Evolutionary conservation across 2,329 filamentous ascomycete genomes (phyloP), one percentile per base, ranked within the genome.

Genomic region (Beauveria asiatica): DNA sequence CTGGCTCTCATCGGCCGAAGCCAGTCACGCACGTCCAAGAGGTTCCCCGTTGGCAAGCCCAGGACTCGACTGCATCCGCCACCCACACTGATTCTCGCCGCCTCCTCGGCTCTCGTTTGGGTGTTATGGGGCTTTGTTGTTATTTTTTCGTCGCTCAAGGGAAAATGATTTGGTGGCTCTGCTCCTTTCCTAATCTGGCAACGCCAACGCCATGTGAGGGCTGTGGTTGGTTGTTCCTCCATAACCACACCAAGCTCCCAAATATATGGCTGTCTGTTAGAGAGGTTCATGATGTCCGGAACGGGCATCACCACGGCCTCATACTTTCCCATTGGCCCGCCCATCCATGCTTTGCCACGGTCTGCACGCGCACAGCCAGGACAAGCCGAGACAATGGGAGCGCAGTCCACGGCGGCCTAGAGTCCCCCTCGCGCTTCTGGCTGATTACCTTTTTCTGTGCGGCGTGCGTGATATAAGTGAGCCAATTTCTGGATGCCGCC

Each of bases 221-320:
- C 58, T 60, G 58, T 60, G 58, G 52, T 50, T 60, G 58, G 58
- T 60, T 55, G 58, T 60, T 37, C 46, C 58, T 60, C 58, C 33
- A 56, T 60, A 60, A 60, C 58, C 58, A 27, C 51, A 4, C 58
- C 58, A 37, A 60, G 51, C 58, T 56, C 52, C 16, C n/a, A n/a
- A n/a, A 55, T 19, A 60, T 60, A 60, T 60, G 58, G 52, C 33
- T 44, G 46, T 60, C 58, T 60, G 58, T 60, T 60, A 60, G 33
- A 25, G 58, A 60, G 58, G 58, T 60, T 60, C 58, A 56, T 60
- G 21, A 33, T 27, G 23, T 17, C 55, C 46, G 42, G 30, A 41
- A 50, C 33, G 55, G 55, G 55, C 30, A 59, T 59, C 45, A 27
- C 23, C 42, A 45, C 42, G 23, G 50, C 57, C 33, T 60, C 57